Evolutionary conservation across 1,284 basidiomycete species (phyloP), one percentile per base, ranked within the genome.

Genomic region (Naganishia sp.): DNA sequence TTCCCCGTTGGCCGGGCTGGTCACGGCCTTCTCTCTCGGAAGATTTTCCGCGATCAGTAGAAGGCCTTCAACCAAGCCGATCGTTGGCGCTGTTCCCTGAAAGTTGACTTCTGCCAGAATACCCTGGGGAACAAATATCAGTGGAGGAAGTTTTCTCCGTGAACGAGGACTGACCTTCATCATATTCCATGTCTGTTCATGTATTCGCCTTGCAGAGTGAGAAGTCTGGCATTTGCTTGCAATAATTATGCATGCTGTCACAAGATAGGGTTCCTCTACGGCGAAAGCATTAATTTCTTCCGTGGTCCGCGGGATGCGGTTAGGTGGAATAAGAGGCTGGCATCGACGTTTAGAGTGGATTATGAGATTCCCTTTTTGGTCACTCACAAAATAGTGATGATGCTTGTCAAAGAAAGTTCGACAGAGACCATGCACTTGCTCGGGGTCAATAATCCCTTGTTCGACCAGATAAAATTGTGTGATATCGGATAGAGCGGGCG

Each of bases 161-260:
- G 16, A 21, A 7, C 7, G 33, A 9, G 36, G 11, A 54, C 75
- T 65, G 49, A 78, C 77, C 57, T 78, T 69, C 75, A 80, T 78
- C 0, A 78, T 70, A 3, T 68, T 68, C 77, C 77, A 77, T 18
- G 75, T 71, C 23, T 72, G 72, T 23, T 76, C 75, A 68, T 78
- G 78, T 9, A 78, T 72, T 6, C 74, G 68, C 21, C 74, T 67
- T 70, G 78, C 75, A 5, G 71, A 72, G 6, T 70, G 69, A 1
- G 68, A 55, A 1, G 69, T 63, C 53, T 79, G 75, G 57, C 78
- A 73, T 13, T 79, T 72, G 63, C 76, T 78, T 1, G 80, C 77
- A 39, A 82, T 81, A 60, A 82, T 78, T 63, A 81, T 75, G 64
- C 80, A 77, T 4, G 79, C 77, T 2, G 79, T 76, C 15, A 79